These are phyloP conservation scores for Emydomyces testavorans DNA, from an alignment of 2,329 filamentous ascomycete genomes.

Conservation along the genomic window DNA sequence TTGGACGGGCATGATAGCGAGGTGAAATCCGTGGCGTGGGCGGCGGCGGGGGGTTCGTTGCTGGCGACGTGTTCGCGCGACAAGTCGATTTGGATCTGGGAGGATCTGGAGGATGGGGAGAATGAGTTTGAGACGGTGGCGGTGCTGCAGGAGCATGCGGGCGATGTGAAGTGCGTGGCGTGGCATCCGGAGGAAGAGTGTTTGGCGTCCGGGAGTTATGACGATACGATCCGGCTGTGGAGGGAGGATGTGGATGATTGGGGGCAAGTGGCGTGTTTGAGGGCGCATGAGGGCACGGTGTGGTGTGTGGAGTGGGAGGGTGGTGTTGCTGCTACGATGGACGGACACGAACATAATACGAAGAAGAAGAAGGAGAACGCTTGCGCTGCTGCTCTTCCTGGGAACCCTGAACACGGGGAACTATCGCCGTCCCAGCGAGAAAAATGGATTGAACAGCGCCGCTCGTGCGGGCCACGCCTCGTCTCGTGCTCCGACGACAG, in stretches of 20 bases:
- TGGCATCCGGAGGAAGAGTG: constrained; percentile 79
- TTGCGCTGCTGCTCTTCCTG: background rate
- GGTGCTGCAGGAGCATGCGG: constrained; percentile 85
- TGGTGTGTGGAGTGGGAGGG: constrained; percentile 67
- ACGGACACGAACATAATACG: too few species aligned
- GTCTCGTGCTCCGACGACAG: constrained; percentile 77
- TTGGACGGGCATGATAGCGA: constrained; percentile 93
- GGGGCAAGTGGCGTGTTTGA: constrained; percentile 73
- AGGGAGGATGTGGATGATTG: constrained; percentile 87
- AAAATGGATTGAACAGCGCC: constrained; percentile 25
- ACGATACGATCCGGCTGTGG: constrained; percentile 82
- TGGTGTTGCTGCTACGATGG: too few species aligned
- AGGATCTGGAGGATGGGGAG: constrained; percentile 72
- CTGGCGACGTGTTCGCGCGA: constrained; percentile 86
- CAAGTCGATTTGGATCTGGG: constrained; percentile 97
- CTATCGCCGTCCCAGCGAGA: constrained; percentile 6
- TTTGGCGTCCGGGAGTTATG: constrained; percentile 84
- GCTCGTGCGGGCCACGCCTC: constrained; percentile 45
- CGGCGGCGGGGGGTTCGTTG: constrained; percentile 53
- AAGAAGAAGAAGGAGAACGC: too few species aligned
- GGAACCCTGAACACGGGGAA: constrained; percentile 1
- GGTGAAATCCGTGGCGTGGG: constrained; percentile 66
- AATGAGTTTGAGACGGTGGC: constrained; percentile 97
- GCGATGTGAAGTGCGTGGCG: constrained; percentile 84
- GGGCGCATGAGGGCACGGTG: constrained; percentile 73